phyloP scores from a whole-genome alignment of 192 early-diverging fungal genomes.

The Rhizoclosmatium globosum region DNA sequence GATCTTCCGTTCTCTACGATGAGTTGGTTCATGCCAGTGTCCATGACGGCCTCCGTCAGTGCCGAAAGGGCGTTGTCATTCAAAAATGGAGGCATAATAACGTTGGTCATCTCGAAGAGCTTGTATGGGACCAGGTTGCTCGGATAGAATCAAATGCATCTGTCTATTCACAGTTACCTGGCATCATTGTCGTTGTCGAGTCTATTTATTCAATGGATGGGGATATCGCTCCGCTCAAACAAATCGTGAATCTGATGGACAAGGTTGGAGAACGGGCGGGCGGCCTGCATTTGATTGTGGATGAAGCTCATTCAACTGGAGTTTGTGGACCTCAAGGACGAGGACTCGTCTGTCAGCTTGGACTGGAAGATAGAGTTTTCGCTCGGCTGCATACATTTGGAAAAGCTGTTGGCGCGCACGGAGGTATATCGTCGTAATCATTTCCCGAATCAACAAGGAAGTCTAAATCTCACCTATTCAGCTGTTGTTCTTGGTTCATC shows the following conservation, averaged over 20 bases:
- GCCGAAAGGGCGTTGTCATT: slow-evolving; percentile 41
- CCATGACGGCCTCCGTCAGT: slow-evolving; percentile 78
- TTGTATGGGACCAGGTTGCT: slow-evolving; percentile 18
- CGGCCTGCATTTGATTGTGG: slow-evolving; percentile 75
- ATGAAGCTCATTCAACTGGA: slow-evolving; percentile 88
- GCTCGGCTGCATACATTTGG: slow-evolving; percentile 85
- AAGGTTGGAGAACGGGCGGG: slow-evolving; percentile 41
- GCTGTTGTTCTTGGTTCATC: slow-evolving; percentile 76
- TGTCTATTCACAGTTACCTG: background rate
- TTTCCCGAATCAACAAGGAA: background rate
- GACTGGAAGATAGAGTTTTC: slow-evolving; percentile 72
- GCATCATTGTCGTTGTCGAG: slow-evolving; percentile 78
- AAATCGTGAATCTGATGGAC: slow-evolving; percentile 63
- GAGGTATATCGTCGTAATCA: slow-evolving; percentile 57
- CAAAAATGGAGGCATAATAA: slow-evolving; percentile 74
- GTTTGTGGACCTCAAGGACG: slow-evolving; percentile 72
- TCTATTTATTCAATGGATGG: slow-evolving; percentile 89
- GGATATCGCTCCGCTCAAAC: slow-evolving; percentile 69
- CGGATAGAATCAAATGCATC: slow-evolving; percentile 13
- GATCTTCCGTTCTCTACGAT: slow-evolving; percentile 75
- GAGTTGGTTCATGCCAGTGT: slow-evolving; percentile 82
- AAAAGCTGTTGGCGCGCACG: slow-evolving; percentile 81
- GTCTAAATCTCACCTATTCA: slow-evolving; percentile 20
- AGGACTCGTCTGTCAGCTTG: slow-evolving; percentile 71
- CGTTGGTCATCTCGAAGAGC: slow-evolving; percentile 57